Evolutionary conservation across 495 filamentous ascomycete species (phyloP), one percentile per base, ranked within the genome.

Genomic region (Podospora pseudoanserina): DNA sequence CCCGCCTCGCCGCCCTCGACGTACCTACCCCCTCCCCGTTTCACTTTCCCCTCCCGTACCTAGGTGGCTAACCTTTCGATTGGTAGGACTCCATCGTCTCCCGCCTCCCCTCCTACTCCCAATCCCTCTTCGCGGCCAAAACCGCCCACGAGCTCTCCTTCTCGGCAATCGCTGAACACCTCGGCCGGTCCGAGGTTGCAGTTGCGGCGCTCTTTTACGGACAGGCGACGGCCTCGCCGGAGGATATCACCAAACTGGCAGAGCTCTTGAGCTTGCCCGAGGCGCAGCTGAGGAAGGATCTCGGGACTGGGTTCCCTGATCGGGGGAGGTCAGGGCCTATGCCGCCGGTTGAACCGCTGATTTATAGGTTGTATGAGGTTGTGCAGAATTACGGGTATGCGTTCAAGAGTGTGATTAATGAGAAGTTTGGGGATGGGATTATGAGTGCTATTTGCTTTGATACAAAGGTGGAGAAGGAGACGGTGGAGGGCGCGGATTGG

Each of bases 361-460:
- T 99, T 75, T 99, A 99, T 76, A 84, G 95, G 0, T 77, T 99
- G 66, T 99, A 92, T 79, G 95, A 99, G 84, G 92, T 98, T 77
- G 90, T 99, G 74, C 94, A 97, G 86, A 99, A 96, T 76, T 99
- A 98, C 75, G 95, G 95, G 5, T 95, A 96, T 78, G 92, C 95
- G 26, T 97, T 95, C 79, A 98, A 98, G 85, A 94, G 93, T 6
- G 84, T 99, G 9, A 77, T 99, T 78, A 99, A 99, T 75, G 95
- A 99, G 86, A 99, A 97, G 83, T 97, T 99, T 81, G 95, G 95
- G 0, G 95, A 99, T 79, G 95, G 95, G 0, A 99, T 99, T 74
- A 97, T 99, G 95, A 96, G 92, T 75, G 95, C 94, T 0, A 97
- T 99, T 76, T 86, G 89, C 6, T 99, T 99, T 76, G 89, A 88